Base-by-base conservation (phyloP, 768 basidiomycete genomes). In the Leccinellum rugosiceps region DNA sequence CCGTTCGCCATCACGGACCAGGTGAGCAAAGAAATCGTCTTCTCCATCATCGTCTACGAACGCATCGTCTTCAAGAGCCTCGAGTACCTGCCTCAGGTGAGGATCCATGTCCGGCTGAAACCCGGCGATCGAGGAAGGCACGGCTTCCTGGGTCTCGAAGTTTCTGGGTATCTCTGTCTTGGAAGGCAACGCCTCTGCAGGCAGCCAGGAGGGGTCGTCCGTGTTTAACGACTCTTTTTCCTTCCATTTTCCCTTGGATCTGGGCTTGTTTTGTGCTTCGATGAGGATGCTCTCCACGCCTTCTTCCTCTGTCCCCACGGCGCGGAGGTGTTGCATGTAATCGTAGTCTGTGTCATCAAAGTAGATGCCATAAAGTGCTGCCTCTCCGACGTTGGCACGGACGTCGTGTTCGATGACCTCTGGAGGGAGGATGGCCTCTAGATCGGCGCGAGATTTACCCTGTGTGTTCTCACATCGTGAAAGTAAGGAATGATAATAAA, bases 101-200 rank as follows among this genome's bases (percentile, higher is more conserved):
- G 94, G 93, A 69, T 99, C 92, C 91, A 99, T 92, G 67, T 96
- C 92, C 1, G 94, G 97, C 67, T 91, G 90, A 58, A 99, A 86
- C 3, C 97, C 95, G 25, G 87, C 77, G 50, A 96, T 86, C 60
- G 90, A 91, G 32, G 83, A 81, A 3, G 92, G 94, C 26, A 98
- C 77, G 28, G 85, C 83, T 63, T 90, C 84, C 60, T 90, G 86
- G 2, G 86, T 77, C 70, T 91, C 90, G 68, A 85, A 88, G 52
- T 83, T 87, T 58, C 83, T 74, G 25, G 90, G 87, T 35, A 96
- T 76, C 70, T 94, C 91, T 8, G 79, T 77, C 45, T 78, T 75
- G 0, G 92, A 93, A 4, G 92, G 85, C 25, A 94, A 73, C 41
- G 78, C 83, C 50, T 86, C 90, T n/a, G 80, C 68, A 0, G 90